Evolutionary conservation across 257 asterid species (phyloP), one percentile per base, ranked within the genome.

Genomic region (Paulownia fortunei): DNA sequence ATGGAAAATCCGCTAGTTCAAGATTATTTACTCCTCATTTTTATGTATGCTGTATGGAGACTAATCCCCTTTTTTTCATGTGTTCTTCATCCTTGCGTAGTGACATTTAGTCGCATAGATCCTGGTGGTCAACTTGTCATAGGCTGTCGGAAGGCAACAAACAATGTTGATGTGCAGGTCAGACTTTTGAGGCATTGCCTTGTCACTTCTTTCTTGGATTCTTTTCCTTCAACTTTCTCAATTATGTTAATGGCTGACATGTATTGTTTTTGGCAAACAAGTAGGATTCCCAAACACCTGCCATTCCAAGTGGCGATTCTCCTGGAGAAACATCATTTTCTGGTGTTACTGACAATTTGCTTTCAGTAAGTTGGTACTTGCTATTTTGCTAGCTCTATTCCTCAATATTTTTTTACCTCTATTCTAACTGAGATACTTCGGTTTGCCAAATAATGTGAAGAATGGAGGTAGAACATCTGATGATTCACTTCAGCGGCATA

Each of bases 91-190:
- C 74, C 66, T 83, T 78, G 76, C 8, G 24, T 60, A 96, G 99
- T 96, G 87, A 91, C 89, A 24, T 96, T 96, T 84, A 91, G 97
- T 86, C 87, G 95, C 69, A 91, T 82, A 64, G 99, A 94, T 72
- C 97, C 98, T 4, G 97, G 94, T 74, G 89, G 94, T 60, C 96
- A 92, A 69, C 95, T 96, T 73, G 98, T 96, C 76, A 94, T 94
- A 82, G 99, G 99, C 51, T 89, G 92, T 82, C 94, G 99, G 51
- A 96, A 91, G 88, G 91, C 97, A 69, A 71, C 93, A 47, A 88
- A 79, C 88, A 86, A 69, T 80, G 71, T 12, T 59, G 96, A 91
- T 70, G 58, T 71, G 51, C 97, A 83, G 99, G 99, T 96, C 76
- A 80, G 78, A 60, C 66, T 78, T 65, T 37, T 30, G 54, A 39